A percentile compares a stretch with the other conserved stretches of the same genome.
phyloP scores from a whole-genome alignment of 768 basidiomycete genomes.

The Ramaria sp. region DNA sequence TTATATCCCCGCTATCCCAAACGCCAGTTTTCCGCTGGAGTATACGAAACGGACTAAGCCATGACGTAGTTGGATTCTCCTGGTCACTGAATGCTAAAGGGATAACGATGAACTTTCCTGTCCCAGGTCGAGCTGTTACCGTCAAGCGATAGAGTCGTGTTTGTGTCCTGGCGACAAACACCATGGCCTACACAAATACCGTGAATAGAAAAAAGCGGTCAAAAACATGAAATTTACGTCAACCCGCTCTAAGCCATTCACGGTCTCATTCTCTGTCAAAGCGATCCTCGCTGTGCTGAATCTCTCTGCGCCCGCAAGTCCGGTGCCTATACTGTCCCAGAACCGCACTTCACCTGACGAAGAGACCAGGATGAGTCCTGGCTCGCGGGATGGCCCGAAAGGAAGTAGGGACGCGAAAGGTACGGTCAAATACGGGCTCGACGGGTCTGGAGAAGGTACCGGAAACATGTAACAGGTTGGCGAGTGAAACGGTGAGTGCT shows the following conservation, averaged over 20 bases:
- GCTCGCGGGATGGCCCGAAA: slow-evolving; percentile 59
- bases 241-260: slow-evolving; percentile 56
- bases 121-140: slow-evolving; percentile 5
- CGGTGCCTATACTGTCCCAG: slow-evolving; percentile 83
- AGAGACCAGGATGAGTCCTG: slow-evolving; percentile 75
- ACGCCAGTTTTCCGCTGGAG: not conserved
- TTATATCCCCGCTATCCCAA: slow-evolving; percentile 42
- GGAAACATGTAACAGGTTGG: slow-evolving; percentile 11
- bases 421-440: slow-evolving; percentile 20
- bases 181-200: slow-evolving; percentile 26
- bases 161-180: slow-evolving; percentile 4
- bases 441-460: slow-evolving; percentile 2
- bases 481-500: slow-evolving; percentile 3
- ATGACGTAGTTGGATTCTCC: not conserved
- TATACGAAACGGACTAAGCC: slow-evolving; percentile 4
- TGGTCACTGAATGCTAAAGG: slow-evolving; percentile 2
- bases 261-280: slow-evolving; percentile 42
- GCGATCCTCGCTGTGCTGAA: slow-evolving; percentile 41
- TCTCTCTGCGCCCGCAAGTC: slow-evolving; percentile 69
- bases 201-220: not conserved
- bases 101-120: slow-evolving; percentile 1
- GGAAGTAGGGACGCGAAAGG: slow-evolving; percentile 50
- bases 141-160: slow-evolving; percentile 6
- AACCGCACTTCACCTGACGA: slow-evolving; percentile 63
- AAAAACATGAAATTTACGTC: slow-evolving; percentile 39